These are phyloP conservation scores for Lolium perenne DNA, from an alignment of 176 grass and related monocot genomes.

Conservation along the genomic window DNA sequence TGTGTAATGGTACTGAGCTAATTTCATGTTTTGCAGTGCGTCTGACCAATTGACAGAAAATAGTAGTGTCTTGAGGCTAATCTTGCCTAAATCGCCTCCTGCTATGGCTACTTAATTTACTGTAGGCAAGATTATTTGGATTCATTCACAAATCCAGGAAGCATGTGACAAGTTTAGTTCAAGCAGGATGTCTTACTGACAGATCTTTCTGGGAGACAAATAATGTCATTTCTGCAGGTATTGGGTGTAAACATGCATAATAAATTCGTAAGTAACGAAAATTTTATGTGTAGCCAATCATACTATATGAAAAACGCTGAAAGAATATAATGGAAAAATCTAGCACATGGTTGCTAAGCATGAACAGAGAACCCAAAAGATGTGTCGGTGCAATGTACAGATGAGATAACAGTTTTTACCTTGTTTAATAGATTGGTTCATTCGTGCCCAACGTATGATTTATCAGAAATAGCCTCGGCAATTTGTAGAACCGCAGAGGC, in stretches of 20 bases:
- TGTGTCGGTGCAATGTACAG: background rate
- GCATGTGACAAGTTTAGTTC: background rate
- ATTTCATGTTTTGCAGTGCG: background rate
- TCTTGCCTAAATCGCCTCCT: background rate
- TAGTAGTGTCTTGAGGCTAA: background rate
- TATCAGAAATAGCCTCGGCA: slow-evolving; percentile 51
- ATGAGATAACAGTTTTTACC: background rate
- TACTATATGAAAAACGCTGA: background rate
- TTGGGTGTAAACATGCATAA: background rate
- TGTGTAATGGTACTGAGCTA: background rate
- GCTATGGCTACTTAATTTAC: too few species aligned
- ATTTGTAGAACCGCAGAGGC: slow-evolving; percentile 48
- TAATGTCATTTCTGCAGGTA: background rate
- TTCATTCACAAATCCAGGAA: background rate
- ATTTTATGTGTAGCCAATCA: background rate
- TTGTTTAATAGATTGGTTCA: slow-evolving; percentile 7
- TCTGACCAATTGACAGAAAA: background rate
- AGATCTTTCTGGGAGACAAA: background rate
- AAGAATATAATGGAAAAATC: background rate
- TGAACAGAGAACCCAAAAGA: background rate
- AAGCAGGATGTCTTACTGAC: background rate
- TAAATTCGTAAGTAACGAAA: background rate
- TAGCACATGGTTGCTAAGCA: background rate
- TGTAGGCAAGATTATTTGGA: background rate
- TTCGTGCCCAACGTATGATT: background rate